Evolutionary conservation across 371 early-diverging fungal genomes (phyloP), one percentile per base, ranked within the genome.

Genomic region (Saksenaea oblongispora): DNA sequence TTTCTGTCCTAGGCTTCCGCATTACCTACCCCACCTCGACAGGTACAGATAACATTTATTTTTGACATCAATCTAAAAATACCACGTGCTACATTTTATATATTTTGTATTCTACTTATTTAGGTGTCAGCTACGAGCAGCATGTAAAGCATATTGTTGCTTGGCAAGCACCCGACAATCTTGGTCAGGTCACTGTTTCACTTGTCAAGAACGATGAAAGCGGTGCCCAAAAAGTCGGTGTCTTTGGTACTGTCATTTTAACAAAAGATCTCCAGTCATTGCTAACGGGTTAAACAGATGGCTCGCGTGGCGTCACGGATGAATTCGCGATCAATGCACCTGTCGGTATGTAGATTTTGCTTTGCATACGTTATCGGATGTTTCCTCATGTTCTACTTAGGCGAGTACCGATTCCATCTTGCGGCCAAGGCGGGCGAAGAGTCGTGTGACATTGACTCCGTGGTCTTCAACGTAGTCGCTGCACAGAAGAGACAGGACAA

Each of bases 1-100:
- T 47, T 22, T 22, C 11, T 17, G 5, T 47, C 26, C 22, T 22
- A 47, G 51, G 22, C 4, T 47, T 47, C 22, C 51, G 51, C 51
- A 47, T 47, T 11, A 47, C 22, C 22, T 47, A 47, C 51, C 51
- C 51, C 3, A 2, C 51, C 22, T n/a, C 22, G 11, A 18, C 51
- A 47, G 51, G 51, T 47, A 47, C 17, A 47, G 17, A 22, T 1
- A 7, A 7, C 31, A 22, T 22, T 47, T 47, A 47, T 47, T 47
- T 47, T 47, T 47, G 51, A 47, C 51, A 47, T n/a, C 0, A 4
- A 22, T 47, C 51, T 47, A 47, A 47, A 47, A 47, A 47, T 47
- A 47, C 51, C 51, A 47, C 51, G 51, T 47, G 51, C 51, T 10
- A 47, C 51, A 11, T 47, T 22, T 18, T 47, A n/a, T n/a, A n/a